Conservation (phyloP, 2,329 filamentous ascomycete genomes). For the Teratosphaeria viscida region DNA sequence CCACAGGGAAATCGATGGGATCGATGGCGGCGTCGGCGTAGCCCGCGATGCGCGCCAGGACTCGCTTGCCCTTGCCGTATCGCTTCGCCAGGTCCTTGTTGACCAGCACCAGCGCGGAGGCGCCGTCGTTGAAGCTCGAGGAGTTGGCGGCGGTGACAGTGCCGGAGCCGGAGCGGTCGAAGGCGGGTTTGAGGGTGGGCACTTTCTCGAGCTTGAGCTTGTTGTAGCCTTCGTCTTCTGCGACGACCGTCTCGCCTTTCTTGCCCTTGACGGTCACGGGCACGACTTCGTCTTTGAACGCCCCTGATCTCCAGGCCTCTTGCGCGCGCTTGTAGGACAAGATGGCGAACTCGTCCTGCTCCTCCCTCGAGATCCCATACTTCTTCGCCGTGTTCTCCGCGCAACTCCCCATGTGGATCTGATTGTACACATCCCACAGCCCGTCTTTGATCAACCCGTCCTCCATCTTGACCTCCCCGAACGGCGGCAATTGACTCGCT, state of each 20-base stretch:
- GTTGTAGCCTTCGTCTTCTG: slow-evolving; percentile 79
- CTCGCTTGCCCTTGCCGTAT: slow-evolving; percentile 66
- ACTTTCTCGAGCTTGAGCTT: slow-evolving; percentile 83
- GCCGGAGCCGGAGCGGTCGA: slow-evolving; percentile 72
- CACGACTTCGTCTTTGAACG: slow-evolving; percentile 81
- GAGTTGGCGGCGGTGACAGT: slow-evolving; percentile 93
- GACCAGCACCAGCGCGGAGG: slow-evolving; percentile 75
- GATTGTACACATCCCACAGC: slow-evolving; percentile 89
- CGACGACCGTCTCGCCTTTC: slow-evolving; percentile 72
- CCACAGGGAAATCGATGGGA: slow-evolving; percentile 86
- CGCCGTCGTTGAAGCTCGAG: slow-evolving; percentile 89
- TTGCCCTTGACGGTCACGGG: slow-evolving; percentile 75
- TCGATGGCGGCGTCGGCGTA: slow-evolving; percentile 86
- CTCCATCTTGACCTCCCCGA: slow-evolving; percentile 78
- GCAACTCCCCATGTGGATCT: slow-evolving; percentile 97
- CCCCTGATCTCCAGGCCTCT: slow-evolving; percentile 70
- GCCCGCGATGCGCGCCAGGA: slow-evolving; percentile 76
- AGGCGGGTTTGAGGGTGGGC: slow-evolving; percentile 77
- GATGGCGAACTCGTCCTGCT: slow-evolving; percentile 87
- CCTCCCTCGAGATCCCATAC: slow-evolving; percentile 65
- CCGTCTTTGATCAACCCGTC: slow-evolving; percentile 93
- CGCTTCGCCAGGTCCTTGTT: slow-evolving; percentile 70
- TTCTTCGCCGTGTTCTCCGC: slow-evolving; percentile 92
- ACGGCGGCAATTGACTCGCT: slow-evolving; percentile 69
- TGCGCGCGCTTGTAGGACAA: slow-evolving; percentile 82